These are phyloP conservation scores for Lasiosphaeriaceae sp. DNA, from an alignment of 495 filamentous ascomycete species.

Conservation along the genomic window DNA sequence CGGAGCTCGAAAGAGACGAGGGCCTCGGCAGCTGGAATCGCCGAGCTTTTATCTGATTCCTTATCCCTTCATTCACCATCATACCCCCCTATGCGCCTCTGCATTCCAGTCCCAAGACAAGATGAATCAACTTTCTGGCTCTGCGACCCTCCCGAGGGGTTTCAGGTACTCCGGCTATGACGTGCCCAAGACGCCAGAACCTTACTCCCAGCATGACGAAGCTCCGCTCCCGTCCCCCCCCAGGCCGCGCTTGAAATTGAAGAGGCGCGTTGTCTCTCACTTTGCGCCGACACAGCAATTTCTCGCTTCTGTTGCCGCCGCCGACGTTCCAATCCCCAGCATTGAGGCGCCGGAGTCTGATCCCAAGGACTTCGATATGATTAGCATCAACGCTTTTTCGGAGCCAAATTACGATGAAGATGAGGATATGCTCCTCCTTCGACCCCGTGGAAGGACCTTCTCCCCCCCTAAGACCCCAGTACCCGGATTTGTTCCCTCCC, in stretches of 20 bases:
- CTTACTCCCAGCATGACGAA: conserved; percentile 27
- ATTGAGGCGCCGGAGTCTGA: conserved; percentile 41
- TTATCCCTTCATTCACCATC: conserved; percentile 7
- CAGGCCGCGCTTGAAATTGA: conserved; percentile 42
- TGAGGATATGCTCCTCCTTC: conserved; percentile 29
- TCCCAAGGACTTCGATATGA: conserved; percentile 34
- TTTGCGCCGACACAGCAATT: conserved; percentile 54
- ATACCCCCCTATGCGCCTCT: conserved; percentile 22
- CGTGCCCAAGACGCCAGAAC: conserved; percentile 44
- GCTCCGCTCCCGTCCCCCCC: conserved; percentile 37
- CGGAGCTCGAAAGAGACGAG: neutral
- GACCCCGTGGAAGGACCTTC: conserved; percentile 27
- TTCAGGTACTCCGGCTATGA: conserved; percentile 34
- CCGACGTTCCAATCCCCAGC: conserved; percentile 52
- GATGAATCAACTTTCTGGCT: conserved; percentile 42
- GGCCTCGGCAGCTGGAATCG: conserved; percentile 5
- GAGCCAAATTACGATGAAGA: conserved; percentile 22
- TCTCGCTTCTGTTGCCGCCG: conserved; percentile 53
- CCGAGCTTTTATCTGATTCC: conserved; percentile 10
- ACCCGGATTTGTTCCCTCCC: conserved; percentile 29
- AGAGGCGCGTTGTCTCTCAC: conserved; percentile 44
- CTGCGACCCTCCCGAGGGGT: conserved; percentile 37
- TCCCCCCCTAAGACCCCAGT: conserved; percentile 47
- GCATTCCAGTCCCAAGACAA: conserved; percentile 25
- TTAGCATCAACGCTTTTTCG: conserved; percentile 20